phyloP scores from a whole-genome alignment of 345 rosid species.

The Gossypium sturtianum region DNA sequence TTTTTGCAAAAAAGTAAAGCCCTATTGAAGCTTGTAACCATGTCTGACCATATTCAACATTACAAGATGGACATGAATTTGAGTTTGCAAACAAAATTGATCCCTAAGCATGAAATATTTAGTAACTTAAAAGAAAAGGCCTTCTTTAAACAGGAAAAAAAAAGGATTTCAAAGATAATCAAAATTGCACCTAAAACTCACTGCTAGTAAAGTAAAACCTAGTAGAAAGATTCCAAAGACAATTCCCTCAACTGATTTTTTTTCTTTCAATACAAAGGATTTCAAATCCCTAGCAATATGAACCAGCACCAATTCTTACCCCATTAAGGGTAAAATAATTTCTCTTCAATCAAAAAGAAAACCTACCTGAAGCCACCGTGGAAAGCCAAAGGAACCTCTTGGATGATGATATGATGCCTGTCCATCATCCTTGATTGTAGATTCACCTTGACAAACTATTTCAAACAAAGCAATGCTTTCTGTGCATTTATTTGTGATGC shows the following conservation, averaged over 20 bases:
- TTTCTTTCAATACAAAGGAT: not conserved
- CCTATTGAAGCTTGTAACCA: not conserved
- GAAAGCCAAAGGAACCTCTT: slow-evolving; percentile 61
- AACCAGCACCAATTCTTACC: not conserved
- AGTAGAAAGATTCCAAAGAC: not conserved
- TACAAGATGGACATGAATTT: not conserved
- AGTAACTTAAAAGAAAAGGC: not conserved
- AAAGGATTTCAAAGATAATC: not conserved
- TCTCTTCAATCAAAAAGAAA: slow-evolving; percentile 10
- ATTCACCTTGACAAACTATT: slow-evolving; percentile 62
- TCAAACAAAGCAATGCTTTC: slow-evolving; percentile 45
- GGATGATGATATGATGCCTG: slow-evolving; percentile 44
- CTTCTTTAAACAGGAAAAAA: not conserved
- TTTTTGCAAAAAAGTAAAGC: not conserved
- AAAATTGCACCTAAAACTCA: not conserved
- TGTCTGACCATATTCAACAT: not conserved
- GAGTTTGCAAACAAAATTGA: not conserved
- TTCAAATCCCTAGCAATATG: not conserved
- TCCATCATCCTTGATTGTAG: slow-evolving; percentile 48
- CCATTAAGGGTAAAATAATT: not conserved
- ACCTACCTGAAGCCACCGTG: slow-evolving; percentile 77
- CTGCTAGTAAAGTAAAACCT: not conserved
- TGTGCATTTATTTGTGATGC: slow-evolving; percentile 55
- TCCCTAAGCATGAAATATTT: not conserved
- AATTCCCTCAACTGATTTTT: not conserved